A percentile compares a stretch with the other conserved stretches of the same genome.
Conservation (phyloP, 148 eudicot species). For the Rhododendron williamsianum region DNA sequence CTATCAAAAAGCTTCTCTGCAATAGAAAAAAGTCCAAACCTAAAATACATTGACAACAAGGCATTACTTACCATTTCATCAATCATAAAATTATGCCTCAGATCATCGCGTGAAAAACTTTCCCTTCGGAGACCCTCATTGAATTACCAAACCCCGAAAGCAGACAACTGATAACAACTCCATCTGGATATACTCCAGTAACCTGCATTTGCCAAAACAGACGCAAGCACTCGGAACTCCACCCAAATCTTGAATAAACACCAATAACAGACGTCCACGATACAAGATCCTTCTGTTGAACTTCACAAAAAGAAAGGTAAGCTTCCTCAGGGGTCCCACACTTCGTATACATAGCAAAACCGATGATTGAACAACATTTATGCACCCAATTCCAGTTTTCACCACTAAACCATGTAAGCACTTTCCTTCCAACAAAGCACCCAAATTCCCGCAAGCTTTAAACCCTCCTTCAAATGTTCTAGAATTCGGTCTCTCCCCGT, state of each 20-base stretch:
- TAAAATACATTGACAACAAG: slow-evolving; percentile 65
- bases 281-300: slow-evolving; percentile 46
- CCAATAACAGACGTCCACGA: slow-evolving; percentile 65
- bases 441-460: slow-evolving; percentile 60
- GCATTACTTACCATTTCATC: slow-evolving; percentile 41
- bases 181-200: slow-evolving; percentile 47
- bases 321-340: slow-evolving; percentile 47
- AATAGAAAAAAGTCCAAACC: slow-evolving; percentile 33
- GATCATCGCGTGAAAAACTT: slow-evolving; percentile 56
- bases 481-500: slow-evolving; percentile 45
- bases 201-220: slow-evolving; percentile 47
- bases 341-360: slow-evolving; percentile 61
- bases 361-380: slow-evolving; percentile 39
- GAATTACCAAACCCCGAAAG: slow-evolving; percentile 44
- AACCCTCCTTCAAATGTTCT: slow-evolving; percentile 76
- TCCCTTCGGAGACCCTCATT: slow-evolving; percentile 40
- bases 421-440: slow-evolving; percentile 43
- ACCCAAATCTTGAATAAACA: slow-evolving; percentile 42
- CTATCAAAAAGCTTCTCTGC: slow-evolving; percentile 46
- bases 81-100: slow-evolving; percentile 35
- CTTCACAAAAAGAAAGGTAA: slow-evolving; percentile 38
- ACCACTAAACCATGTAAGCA: slow-evolving; percentile 57
- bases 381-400: slow-evolving; percentile 42
- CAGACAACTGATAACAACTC: slow-evolving; percentile 49
- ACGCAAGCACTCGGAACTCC: slow-evolving; percentile 28